Base-by-base conservation (phyloP, 441 rosid species). In the Geranium incanum region DNA sequence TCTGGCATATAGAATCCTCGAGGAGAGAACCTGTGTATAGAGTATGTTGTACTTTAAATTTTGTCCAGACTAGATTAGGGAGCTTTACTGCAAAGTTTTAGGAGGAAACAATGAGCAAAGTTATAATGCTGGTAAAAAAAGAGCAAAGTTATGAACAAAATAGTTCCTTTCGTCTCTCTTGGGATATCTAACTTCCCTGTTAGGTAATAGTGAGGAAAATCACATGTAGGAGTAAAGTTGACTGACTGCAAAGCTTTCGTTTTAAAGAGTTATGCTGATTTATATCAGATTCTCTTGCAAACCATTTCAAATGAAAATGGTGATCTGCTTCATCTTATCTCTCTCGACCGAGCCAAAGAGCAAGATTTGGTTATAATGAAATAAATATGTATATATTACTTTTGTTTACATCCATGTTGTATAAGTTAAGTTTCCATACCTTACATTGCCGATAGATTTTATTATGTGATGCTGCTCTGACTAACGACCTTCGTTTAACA, bases 401-500 rank as follows among this genome's bases (percentile, higher is more conserved):
- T 15, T 57, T 62, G 66, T 2, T 62, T 23, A 7, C 37, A 9
- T 62, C 28, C 37, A 62, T 62, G 38, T 62, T 62, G 13, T 37
- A 23, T 23, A 62, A 21, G 66, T 21, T 62, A 23, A 21, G 28
- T 62, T 62, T 62, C 13, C 38, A 62, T 23, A 9, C 23, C 37
- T 62, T 37, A n/a, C 36, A 23, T 21, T 23, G 66, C 64, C 2
- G 36, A 21, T 62, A 23, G 28, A 33, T 23, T 8, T 62, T 12
- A 23, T 23, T 15, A 0, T 48, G 23, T 62, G 9, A 62, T 9
- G 37, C 37, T 62, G 38, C 36, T 23, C 66, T 15, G 28, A 23
- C 66, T 62, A 62, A 62, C 28, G 4, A 12, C 3, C 19, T 52
- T 15, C 15, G 15, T 76, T 69, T 78, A 33, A 60, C 79, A 95